Percentiles rank a stretch among this genome's conserved stretches.
phyloP scores from a whole-genome alignment of 2,329 filamentous ascomycete genomes.

The Beauveria pseudobassiana region DNA sequence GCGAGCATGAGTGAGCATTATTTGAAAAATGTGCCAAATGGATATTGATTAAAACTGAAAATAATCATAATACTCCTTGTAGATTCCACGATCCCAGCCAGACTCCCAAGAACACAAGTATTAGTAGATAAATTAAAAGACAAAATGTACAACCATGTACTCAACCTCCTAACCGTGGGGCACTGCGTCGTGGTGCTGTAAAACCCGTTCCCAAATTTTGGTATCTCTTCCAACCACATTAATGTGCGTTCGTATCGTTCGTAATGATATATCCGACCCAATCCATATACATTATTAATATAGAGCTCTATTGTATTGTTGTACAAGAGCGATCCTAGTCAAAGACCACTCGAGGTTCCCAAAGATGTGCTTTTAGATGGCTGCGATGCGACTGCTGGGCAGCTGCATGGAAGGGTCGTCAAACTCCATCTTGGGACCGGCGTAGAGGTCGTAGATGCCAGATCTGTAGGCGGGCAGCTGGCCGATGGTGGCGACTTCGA shows the following conservation, averaged over 20 bases:
- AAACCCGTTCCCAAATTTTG: conserved; percentile 3
- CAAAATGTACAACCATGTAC: neutral
- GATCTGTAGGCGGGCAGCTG: conserved; percentile 42
- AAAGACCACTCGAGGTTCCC: neutral
- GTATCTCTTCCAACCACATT: conserved; percentile 5
- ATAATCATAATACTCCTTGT: neutral
- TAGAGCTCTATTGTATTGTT: conserved; percentile 10
- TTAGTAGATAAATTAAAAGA: neutral
- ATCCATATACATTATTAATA: conserved; percentile 13
- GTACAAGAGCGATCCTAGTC: conserved; percentile 7
- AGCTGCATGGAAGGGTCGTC: conserved; percentile 52
- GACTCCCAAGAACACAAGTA: neutral
- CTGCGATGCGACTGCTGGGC: conserved; percentile 51
- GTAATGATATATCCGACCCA: conserved; percentile 19
- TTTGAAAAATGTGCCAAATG: neutral
- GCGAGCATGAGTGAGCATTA: no score
- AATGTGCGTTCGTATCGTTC: conserved; percentile 14
- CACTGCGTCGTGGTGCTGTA: conserved; percentile 11
- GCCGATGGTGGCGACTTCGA: conserved; percentile 49
- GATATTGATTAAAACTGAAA: conserved; percentile 1
- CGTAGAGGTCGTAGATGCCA: conserved; percentile 46
- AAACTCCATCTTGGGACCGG: conserved; percentile 46
- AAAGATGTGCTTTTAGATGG: conserved; percentile 33
- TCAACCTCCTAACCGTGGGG: conserved; percentile 3
- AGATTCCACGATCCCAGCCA: neutral